Conservation (phyloP, 2,329 filamentous ascomycete species). For the Neopestalotiopsis rosae region DNA sequence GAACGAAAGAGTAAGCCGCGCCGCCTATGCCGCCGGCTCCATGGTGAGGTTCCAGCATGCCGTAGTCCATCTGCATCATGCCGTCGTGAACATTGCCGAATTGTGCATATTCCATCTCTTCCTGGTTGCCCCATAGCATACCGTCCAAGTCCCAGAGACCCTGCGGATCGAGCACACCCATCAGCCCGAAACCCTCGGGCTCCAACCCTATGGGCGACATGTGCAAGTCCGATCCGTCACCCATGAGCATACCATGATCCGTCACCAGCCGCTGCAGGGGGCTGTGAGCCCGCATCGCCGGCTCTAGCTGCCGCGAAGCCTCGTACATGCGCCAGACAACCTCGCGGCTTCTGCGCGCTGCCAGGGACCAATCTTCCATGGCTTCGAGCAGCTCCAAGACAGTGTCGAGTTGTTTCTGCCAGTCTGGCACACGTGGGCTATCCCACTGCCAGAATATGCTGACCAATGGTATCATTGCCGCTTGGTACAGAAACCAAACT, state of each 20-base stretch:
- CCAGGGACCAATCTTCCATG: constrained; percentile 69
- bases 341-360: constrained; percentile 66
- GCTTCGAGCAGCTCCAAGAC: constrained; percentile 65
- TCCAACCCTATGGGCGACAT: constrained; percentile 59
- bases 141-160: constrained; percentile 62
- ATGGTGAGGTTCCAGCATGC: constrained; percentile 31
- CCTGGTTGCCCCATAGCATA: constrained; percentile 56
- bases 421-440: constrained; percentile 53
- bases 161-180: constrained; percentile 59
- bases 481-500: constrained; percentile 83
- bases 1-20: constrained; percentile 46
- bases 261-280: constrained; percentile 39
- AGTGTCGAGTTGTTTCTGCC: constrained; percentile 63
- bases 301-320: constrained; percentile 50
- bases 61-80: constrained; percentile 37
- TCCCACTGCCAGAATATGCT: constrained; percentile 73
- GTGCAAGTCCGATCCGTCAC: constrained; percentile 47
- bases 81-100: constrained; percentile 32
- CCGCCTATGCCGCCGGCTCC: constrained; percentile 43
- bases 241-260: constrained; percentile 41
- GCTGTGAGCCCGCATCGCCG: constrained; percentile 37
- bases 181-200: constrained; percentile 55
- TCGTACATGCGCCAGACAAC: constrained; percentile 70
- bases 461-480: constrained; percentile 78
- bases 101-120: constrained; percentile 43